phyloP scores from a whole-genome alignment of 805 yeast genomes.

The Metschnikowia lochheadii region DNA sequence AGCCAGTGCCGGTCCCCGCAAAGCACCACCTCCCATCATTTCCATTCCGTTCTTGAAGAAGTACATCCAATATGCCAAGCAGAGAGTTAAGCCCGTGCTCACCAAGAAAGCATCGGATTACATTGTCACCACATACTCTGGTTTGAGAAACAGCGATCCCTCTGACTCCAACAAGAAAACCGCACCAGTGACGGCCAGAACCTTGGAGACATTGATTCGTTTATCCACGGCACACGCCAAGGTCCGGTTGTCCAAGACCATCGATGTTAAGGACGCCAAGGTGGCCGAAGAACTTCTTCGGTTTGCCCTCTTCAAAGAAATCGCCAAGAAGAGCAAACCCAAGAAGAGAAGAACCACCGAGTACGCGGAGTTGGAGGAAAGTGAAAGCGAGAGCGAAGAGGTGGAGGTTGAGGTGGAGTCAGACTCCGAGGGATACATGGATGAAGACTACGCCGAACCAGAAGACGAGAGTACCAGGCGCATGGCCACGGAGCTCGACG shows the following conservation, averaged over 20 bases:
- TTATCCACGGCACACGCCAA: conserved; percentile 95
- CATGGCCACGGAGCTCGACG: conserved; percentile 20
- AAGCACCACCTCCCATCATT: conserved; percentile 36
- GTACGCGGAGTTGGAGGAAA: conserved; percentile 23
- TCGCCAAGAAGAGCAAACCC: conserved; percentile 33
- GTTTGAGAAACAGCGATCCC: conserved; percentile 67
- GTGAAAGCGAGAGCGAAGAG: conserved; percentile 34
- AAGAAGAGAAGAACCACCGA: conserved; percentile 25
- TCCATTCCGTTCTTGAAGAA: conserved; percentile 85
- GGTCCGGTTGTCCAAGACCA: conserved; percentile 74
- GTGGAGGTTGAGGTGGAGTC: conserved; percentile 13
- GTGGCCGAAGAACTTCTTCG: conserved; percentile 83
- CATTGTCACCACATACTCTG: conserved; percentile 76
- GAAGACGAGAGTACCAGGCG: not conserved
- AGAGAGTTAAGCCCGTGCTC: conserved; percentile 75
- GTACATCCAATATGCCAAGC: conserved; percentile 91
- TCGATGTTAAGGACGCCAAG: conserved; percentile 73
- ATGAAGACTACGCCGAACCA: conserved; percentile 3
- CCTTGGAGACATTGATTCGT: conserved; percentile 92
- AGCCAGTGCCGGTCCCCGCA: conserved; percentile 13
- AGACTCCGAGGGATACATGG: conserved; percentile 16
- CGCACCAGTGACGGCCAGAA: conserved; percentile 97
- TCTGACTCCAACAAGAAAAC: conserved; percentile 65
- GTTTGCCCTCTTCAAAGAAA: conserved; percentile 82
- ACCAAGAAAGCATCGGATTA: conserved; percentile 73